Evolutionary conservation across 306 rosid species (phyloP), one percentile per base, ranked within the genome.

Genomic region (Cyamopsis tetragonoloba): DNA sequence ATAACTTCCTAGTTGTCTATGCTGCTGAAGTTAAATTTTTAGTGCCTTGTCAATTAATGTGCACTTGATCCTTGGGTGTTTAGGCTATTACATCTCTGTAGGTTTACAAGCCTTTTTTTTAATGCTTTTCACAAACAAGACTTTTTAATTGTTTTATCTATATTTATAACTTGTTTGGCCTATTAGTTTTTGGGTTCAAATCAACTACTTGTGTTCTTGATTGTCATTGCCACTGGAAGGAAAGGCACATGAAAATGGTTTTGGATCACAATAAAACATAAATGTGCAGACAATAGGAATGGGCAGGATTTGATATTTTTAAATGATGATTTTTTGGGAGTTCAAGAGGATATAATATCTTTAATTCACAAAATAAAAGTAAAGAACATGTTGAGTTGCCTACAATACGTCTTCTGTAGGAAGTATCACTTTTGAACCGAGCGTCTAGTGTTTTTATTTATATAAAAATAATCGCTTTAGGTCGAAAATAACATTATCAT

Each of bases 171-270:
- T 35, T 67, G 20, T 37, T 50, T 50, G 18, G 43, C 32, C 23
- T 22, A 67, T 67, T 67, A 38, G 26, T 7, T 9, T 67, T 12
- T 49, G 20, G 47, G 49, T 49, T 66, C 34, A 49, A 49, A 66
- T 49, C 15, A 32, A 49, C 32, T 23, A 24, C 60, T 32, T 32
- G 38, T 49, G 50, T 67, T 22, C 27, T 8, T 2, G 53, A 12
- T 6, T 13, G 2, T 57, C 4, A 34, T 57, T 15, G 2, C 32
- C 4, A 34, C 34, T 15, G 43, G 1, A 31, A 30, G 26, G 14
- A 10, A 7, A 32, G 41, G 30, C 22, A 31, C 43, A 31, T 37
- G 68, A 61, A 23, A 38, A 12, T 23, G 68, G 22, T 39, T 38
- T 39, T 22, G 34, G 17, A 24, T n/a, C 23, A n/a, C 15, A 41